Base-by-base conservation (phyloP, 2,329 filamentous ascomycete genomes). In the Lasiodiplodia hormozganensis region DNA sequence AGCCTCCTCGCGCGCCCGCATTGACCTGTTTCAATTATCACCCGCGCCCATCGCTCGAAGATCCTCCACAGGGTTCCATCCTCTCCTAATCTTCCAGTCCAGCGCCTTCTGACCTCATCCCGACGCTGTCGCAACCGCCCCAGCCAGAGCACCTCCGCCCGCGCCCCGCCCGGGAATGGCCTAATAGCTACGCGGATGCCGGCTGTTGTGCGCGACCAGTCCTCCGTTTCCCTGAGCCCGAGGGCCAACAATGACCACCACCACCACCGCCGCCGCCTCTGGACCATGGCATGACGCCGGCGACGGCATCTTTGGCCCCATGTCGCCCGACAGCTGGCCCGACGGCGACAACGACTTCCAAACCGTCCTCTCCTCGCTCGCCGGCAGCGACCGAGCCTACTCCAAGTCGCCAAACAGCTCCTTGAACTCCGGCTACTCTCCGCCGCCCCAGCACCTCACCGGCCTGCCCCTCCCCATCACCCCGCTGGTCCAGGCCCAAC, bases 351-450 rank as follows among this genome's bases (percentile, higher is more conserved):
- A 68, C 36, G 66, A 53, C 56, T 43, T 62, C 31, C 49, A 67
- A 25, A 52, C 34, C 52, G 64, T 47, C 52, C 40, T 66, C 36
- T 51, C 52, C 23, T 47, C 56, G 51, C 51, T 68, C 47, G 56
- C 56, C 23, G 66, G 66, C 56, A 68, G 66, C 66, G 66, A 68
- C 38, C 66, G 66, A 25, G 57, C 54, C 66, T 68, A 36, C 56
- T 68, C 66, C 56, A 68, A 68, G 47, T 68, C 66, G 43, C 66
- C 66, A 6, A 54, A 65, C 62, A 60, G 28, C 66, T 68, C 66
- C 43, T 36, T 68, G 40, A 53, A 52, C 31, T 68, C 66, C 18
- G 56, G 34, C 49, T 68, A 68, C 57, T 62, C 66, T 31, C 65
- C 65, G 21, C 54, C 65, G 49, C 54, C 65, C 25, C 62, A 52